A percentile compares a stretch with the other conserved stretches of the same genome.
phyloP scores from a whole-genome alignment of 139 green algal genomes.

The Zygnema cylindricum region DNA sequence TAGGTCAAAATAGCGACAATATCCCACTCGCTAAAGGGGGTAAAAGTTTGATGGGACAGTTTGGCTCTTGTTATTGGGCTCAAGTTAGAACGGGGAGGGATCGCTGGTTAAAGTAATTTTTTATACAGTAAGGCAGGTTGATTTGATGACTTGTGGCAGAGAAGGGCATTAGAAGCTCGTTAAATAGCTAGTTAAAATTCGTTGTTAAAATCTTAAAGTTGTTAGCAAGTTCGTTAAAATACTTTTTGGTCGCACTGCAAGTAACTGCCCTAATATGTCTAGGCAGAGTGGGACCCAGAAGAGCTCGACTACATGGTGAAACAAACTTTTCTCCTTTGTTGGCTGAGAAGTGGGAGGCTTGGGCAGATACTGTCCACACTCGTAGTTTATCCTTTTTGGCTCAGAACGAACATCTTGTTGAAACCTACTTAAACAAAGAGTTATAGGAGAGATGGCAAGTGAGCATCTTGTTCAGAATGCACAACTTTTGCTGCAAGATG shows the following conservation, averaged over 20 bases:
- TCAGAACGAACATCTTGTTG: background rate
- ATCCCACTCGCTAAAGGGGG: too few species aligned
- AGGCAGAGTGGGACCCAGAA: background rate
- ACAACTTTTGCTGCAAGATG: background rate
- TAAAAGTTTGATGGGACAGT: too few species aligned
- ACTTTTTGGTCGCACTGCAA: background rate
- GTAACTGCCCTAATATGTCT: background rate
- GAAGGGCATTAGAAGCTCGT: too few species aligned
- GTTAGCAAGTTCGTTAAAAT: too few species aligned
- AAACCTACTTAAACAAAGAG: background rate
- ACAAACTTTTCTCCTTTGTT: background rate
- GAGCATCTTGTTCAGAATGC: background rate
- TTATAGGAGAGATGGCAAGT: background rate
- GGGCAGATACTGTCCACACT: background rate
- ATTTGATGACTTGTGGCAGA: too few species aligned
- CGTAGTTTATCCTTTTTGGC: background rate
- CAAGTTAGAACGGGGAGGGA: too few species aligned
- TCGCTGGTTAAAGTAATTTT: too few species aligned
- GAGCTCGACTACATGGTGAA: background rate
- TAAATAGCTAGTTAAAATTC: too few species aligned
- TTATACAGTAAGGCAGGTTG: too few species aligned
- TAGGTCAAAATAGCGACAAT: too few species aligned
- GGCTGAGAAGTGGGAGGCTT: background rate
- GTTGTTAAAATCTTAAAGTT: too few species aligned
- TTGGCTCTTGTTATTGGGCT: too few species aligned